phyloP scores from a whole-genome alignment of 164 flowering plant species.

The Umbilicus rupestris region DNA sequence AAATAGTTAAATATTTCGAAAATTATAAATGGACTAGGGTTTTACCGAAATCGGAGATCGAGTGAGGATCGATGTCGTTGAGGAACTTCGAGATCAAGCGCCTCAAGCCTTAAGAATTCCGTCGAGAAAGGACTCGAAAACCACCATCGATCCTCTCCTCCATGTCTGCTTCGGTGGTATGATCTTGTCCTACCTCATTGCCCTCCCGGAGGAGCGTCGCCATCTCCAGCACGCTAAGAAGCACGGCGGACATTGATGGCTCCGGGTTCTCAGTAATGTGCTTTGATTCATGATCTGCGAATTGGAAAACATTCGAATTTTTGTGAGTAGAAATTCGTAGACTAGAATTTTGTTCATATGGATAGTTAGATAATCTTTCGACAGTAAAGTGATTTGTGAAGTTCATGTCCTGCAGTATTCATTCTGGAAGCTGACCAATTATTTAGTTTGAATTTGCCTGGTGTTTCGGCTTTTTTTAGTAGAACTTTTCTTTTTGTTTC shows the following conservation, averaged over 20 bases:
- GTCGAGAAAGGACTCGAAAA: slow-evolving; percentile 49
- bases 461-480: background rate
- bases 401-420: no score
- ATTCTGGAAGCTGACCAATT: no score
- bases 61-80: slow-evolving; percentile 45
- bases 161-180: slow-evolving; percentile 87
- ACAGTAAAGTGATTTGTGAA: no score
- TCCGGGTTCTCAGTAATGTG: background rate
- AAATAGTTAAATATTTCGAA: no score
- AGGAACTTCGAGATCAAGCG: slow-evolving; percentile 60
- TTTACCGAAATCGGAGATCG: background rate
- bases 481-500: background rate
- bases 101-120: slow-evolving; percentile 42
- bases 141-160: slow-evolving; percentile 53
- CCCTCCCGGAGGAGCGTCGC: slow-evolving; percentile 90
- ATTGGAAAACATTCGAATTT: background rate
- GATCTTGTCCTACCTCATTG: slow-evolving; percentile 73
- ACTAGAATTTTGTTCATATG: no score
- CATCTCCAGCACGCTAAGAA: slow-evolving; percentile 76
- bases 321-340: no score
- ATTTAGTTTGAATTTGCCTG: background rate
- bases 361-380: no score
- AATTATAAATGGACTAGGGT: no score
- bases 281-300: background rate
- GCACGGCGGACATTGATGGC: slow-evolving; percentile 38